Base-by-base conservation (phyloP, 78 protist genomes). In the Polysphondylium violaceum region DNA sequence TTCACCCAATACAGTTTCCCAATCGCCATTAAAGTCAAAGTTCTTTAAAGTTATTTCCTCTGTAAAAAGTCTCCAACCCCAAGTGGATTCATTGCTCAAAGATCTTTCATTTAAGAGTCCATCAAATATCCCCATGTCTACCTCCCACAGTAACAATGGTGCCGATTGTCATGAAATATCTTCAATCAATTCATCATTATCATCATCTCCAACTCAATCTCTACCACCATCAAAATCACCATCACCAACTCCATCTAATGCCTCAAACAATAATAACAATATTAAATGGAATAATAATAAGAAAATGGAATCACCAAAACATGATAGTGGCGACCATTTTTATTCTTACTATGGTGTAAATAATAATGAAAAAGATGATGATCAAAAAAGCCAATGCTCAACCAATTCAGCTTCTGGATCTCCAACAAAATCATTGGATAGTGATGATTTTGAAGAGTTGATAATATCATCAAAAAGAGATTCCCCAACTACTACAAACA, bases 21-120 rank as follows among this genome's bases (percentile, higher is more conserved):
- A 55, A 16, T 67, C 91, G 41, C 79, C 72, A 29, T 59, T 83
- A 1, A 83, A 83, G n/a, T 69, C 77, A 0, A 83, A 83, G 40
- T 58, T 83, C 3, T 40, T 69, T 21, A 83, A 83, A 25, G 91
- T 83, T 1, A 63, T 83, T 7, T 53, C 91, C 0, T 36, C 33
- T 23, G 91, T 83, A 6, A 83, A 83, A 44, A 83, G 69, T 11
- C 58, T 33, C 1, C 29, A 63, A 44, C 83, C 65, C 19, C 83
- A 74, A 74, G 91, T 83, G 2, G 91, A 83, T 12, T n/a, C 21
- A 14, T 4, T 56, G 16, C 29, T 17, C 16, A 4, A 17, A 17
- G 12, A 17, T 14, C 63, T 14, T n/a, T 4, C 63, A 17, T 14
- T 56, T 17, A 9, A 56, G 7, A 56, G 21, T 56, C 23, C 53